Evolutionary conservation across 164 flowering plant genomes (phyloP).

Genomic region (Echeveria elegans): DNA sequence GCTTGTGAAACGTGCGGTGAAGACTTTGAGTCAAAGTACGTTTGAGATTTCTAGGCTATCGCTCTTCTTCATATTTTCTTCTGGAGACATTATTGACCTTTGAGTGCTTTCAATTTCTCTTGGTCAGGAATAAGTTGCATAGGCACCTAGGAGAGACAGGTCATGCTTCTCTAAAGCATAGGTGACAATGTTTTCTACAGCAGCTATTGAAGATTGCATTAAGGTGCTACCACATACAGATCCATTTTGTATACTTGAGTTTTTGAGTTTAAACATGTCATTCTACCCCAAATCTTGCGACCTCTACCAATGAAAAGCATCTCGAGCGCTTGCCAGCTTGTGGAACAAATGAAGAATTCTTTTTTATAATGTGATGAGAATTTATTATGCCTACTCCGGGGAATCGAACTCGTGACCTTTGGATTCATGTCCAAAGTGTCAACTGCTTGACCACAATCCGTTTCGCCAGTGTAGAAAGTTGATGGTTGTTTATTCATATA

Average conservation of each 20-base stretch:
- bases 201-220: background rate
- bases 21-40: slow-evolving; percentile 71
- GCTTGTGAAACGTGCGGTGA: slow-evolving; percentile 70
- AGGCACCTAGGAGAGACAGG: slow-evolving; percentile 72
- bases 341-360: too few relatives aligned
- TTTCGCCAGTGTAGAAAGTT: background rate
- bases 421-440: too few relatives aligned
- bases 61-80: background rate
- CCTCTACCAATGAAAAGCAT: too few relatives aligned
- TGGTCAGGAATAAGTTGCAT: slow-evolving; percentile 62
- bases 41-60: background rate
- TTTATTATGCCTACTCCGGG: too few relatives aligned
- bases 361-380: too few relatives aligned
- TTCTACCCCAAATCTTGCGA: background rate
- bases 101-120: slow-evolving; percentile 2
- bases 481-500: background rate
- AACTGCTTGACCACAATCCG: too few relatives aligned
- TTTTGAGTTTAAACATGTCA: background rate
- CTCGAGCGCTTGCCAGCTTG: too few relatives aligned
- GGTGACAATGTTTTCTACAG: background rate
- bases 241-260: background rate
- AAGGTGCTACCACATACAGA: background rate
- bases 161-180: slow-evolving; percentile 36
- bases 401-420: too few relatives aligned
- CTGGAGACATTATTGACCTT: background rate